Evolutionary conservation across 1,284 basidiomycete genomes (phyloP).

Genomic region (Rhodotorula mucilaginosa): DNA sequence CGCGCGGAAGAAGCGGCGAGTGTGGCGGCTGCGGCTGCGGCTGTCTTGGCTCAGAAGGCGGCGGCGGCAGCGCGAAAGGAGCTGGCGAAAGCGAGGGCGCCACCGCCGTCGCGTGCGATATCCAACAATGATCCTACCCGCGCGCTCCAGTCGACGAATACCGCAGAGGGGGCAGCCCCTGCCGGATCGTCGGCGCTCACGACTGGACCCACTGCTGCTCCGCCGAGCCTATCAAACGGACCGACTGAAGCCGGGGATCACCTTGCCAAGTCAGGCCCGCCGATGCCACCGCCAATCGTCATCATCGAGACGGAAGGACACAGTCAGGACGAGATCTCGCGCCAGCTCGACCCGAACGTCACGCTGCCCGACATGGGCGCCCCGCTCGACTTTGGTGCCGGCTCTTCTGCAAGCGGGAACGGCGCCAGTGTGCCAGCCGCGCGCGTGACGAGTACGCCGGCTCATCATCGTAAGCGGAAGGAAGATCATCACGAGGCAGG

Average conservation of each 20-base stretch:
- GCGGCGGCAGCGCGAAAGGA: not conserved
- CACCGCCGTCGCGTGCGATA: not conserved
- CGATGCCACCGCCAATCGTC: not conserved
- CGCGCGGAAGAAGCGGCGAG: not conserved
- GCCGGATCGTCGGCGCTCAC: too few relatives aligned
- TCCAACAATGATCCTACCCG: too few relatives aligned
- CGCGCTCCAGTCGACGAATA: too few relatives aligned
- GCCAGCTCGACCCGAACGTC: slow-evolving; percentile 3
- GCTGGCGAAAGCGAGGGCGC: not conserved
- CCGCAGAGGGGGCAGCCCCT: too few relatives aligned
- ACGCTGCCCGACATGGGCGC: slow-evolving; percentile 24
- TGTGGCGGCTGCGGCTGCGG: not conserved
- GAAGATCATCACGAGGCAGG: not conserved
- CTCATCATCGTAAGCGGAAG: not conserved
- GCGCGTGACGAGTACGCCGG: slow-evolving; percentile 15
- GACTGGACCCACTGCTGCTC: not conserved
- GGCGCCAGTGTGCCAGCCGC: too few relatives aligned
- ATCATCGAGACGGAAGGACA: not conserved
- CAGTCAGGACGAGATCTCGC: not conserved
- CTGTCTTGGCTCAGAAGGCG: not conserved
- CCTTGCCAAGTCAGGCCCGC: too few relatives aligned
- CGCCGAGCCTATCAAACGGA: not conserved
- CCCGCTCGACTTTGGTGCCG: slow-evolving; percentile 11
- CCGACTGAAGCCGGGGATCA: not conserved
- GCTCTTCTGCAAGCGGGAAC: too few relatives aligned